These are phyloP conservation scores for Pleurotus pulmonarius DNA, from an alignment of 768 basidiomycete species.

Conservation along the genomic window DNA sequence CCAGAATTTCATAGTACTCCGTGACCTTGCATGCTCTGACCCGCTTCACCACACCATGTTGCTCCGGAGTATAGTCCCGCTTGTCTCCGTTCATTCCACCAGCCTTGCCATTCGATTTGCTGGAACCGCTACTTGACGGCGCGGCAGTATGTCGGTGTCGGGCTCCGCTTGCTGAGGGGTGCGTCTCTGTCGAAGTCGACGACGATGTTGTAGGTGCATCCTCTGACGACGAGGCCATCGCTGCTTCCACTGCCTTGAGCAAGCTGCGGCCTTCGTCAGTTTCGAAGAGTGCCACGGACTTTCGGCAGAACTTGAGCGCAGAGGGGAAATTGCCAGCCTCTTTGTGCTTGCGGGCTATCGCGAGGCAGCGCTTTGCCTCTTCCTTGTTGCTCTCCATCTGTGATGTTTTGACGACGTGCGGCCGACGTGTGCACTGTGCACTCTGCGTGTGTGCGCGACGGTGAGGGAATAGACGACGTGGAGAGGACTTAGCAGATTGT, in stretches of 20 bases:
- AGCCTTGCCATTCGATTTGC: constrained; percentile 42
- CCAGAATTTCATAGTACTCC: constrained; percentile 91
- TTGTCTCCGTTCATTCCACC: constrained; percentile 68
- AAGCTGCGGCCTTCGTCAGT: constrained; percentile 73
- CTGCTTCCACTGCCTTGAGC: constrained; percentile 61
- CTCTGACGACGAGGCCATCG: constrained; percentile 41
- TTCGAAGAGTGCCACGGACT: constrained; percentile 78
- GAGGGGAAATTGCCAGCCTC: constrained; percentile 68
- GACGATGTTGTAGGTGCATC: constrained; percentile 34
- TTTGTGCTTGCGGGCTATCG: constrained; percentile 73
- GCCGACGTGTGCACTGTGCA: constrained; percentile 1
- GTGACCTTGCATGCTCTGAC: constrained; percentile 83
- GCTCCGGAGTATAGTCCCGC: constrained; percentile 85
- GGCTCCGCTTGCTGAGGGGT: constrained; percentile 70
- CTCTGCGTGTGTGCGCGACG: neutral
- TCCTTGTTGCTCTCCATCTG: constrained; percentile 83
- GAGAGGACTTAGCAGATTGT: neutral
- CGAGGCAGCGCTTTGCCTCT: constrained; percentile 79
- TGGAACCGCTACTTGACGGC: constrained; percentile 18
- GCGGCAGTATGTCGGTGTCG: constrained; percentile 53
- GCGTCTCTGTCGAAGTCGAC: constrained; percentile 53
- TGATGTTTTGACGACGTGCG: neutral
- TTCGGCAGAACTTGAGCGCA: constrained; percentile 86
- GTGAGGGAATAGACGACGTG: constrained; percentile 4
- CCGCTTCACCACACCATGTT: constrained; percentile 77